These are phyloP conservation scores for Pichia deserticola DNA, from an alignment of 805 yeast species.

Conservation along the genomic window DNA sequence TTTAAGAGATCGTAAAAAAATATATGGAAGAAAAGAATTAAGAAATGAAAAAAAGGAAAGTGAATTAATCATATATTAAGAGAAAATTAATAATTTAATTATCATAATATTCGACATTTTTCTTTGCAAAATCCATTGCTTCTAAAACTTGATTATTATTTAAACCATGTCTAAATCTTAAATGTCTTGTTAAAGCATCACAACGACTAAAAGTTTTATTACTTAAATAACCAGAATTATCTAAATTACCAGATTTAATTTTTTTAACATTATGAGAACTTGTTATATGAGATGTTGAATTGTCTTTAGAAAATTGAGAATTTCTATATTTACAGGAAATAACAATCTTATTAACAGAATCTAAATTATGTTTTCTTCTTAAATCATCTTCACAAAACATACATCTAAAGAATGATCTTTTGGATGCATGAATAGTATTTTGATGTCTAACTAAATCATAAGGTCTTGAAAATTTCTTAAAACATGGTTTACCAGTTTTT, in stretches of 20 bases:
- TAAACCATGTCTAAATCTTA: conserved; percentile 81
- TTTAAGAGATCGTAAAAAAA: neutral
- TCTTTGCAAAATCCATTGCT: conserved; percentile 69
- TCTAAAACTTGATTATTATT: conserved; percentile 59
- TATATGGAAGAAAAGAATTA: neutral
- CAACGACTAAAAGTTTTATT: conserved; percentile 81
- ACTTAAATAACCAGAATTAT: conserved; percentile 23
- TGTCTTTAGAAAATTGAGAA: conserved; percentile 22
- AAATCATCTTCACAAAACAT: conserved; percentile 73
- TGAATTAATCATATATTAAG: neutral
- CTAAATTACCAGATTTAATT: conserved; percentile 19
- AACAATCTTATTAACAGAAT: conserved; percentile 40
- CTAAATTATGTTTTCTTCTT: conserved; percentile 35
- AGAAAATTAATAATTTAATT: neutral
- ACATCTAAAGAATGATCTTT: conserved; percentile 80
- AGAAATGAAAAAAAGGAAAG: neutral
- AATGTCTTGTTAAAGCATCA: conserved; percentile 91
- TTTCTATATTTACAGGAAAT: conserved; percentile 20
- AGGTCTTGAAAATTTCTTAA: conserved; percentile 83
- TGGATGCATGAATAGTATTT: conserved; percentile 89
- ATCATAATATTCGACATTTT: conserved; percentile 57
- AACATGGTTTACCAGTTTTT: conserved; percentile 55
- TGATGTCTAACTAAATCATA: conserved; percentile 93
- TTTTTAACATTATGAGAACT: conserved; percentile 34
- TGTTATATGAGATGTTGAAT: conserved; percentile 24